Evolutionary conservation across 169 alveolate genomes (phyloP).

Genomic region (Nephromyces sp.): DNA sequence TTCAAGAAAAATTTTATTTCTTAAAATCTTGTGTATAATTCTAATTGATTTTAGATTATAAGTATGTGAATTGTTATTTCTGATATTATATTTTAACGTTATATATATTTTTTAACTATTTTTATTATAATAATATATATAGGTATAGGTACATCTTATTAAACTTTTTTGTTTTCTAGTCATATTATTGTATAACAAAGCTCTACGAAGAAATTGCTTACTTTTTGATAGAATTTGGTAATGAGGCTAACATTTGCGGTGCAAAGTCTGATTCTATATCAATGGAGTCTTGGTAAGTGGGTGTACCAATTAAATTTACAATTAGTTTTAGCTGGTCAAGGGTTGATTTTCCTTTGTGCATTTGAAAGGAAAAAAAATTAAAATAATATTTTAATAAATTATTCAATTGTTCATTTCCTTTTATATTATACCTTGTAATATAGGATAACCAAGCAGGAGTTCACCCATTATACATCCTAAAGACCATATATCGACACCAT

Average conservation of each 20-base stretch:
- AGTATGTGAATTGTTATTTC: too few species aligned
- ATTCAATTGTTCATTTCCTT: neutral
- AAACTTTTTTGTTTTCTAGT: too few species aligned
- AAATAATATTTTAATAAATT: neutral
- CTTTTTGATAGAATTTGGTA: slow-evolving; percentile 37
- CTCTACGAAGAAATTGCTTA: neutral
- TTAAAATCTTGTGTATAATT: too few species aligned
- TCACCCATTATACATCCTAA: slow-evolving; percentile 98
- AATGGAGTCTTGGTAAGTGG: slow-evolving; percentile 69
- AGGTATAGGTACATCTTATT: too few species aligned
- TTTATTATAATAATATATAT: too few species aligned
- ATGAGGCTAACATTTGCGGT: slow-evolving; percentile 66
- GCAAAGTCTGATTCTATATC: slow-evolving; percentile 73
- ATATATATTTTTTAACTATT: too few species aligned
- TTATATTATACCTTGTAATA: slow-evolving; percentile 83
- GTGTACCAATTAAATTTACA: slow-evolving; percentile 83
- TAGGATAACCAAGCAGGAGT: slow-evolving; percentile 86
- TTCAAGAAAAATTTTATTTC: too few species aligned
- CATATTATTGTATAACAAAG: too few species aligned
- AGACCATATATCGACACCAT: slow-evolving; percentile 99
- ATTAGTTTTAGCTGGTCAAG: slow-evolving; percentile 86
- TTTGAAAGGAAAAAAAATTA: neutral
- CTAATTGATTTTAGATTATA: too few species aligned
- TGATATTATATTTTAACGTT: too few species aligned
- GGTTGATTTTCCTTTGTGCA: slow-evolving; percentile 78